These are phyloP conservation scores for Taiozyma sp. DNA, from an alignment of 1,139 yeast species.

Conservation along the genomic window DNA sequence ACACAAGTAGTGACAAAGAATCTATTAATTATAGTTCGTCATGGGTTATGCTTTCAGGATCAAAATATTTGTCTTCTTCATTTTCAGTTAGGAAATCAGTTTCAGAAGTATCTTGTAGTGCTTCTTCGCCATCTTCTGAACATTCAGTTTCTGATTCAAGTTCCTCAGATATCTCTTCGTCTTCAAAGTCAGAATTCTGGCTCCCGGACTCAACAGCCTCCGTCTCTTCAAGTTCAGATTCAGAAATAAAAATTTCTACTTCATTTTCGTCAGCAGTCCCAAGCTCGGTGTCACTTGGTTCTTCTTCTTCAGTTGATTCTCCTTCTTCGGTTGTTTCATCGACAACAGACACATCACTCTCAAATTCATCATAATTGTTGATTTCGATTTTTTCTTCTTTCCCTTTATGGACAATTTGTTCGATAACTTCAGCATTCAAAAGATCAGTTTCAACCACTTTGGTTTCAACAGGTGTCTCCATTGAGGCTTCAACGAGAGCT, in stretches of 20 bases:
- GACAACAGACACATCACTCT: slow-evolving; percentile 1
- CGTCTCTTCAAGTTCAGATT: neutral
- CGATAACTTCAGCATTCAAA: neutral
- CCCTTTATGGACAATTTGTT: neutral
- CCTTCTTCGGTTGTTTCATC: slow-evolving; percentile 1
- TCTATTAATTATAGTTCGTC: slow-evolving; percentile 7
- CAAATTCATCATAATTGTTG: neutral
- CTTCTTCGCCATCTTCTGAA: neutral
- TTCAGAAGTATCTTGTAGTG: neutral
- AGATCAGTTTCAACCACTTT: slow-evolving; percentile 1
- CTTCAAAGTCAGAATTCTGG: neutral
- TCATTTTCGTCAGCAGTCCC: neutral
- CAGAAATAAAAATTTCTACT: neutral
- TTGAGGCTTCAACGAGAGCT: neutral
- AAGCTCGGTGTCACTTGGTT: neutral
- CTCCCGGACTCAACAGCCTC: slow-evolving; percentile 2
- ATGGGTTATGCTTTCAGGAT: neutral
- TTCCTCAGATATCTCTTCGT: neutral
- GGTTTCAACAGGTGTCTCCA: neutral
- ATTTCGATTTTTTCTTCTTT: neutral
- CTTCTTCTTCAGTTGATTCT: neutral
- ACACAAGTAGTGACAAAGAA: neutral
- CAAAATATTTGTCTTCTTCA: slow-evolving; percentile 2
- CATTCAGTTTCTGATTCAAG: neutral
- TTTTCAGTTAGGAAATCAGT: slow-evolving; percentile 2